Base-by-base conservation (phyloP, 495 filamentous ascomycete species). In the Hypoxylon cercidicola region DNA sequence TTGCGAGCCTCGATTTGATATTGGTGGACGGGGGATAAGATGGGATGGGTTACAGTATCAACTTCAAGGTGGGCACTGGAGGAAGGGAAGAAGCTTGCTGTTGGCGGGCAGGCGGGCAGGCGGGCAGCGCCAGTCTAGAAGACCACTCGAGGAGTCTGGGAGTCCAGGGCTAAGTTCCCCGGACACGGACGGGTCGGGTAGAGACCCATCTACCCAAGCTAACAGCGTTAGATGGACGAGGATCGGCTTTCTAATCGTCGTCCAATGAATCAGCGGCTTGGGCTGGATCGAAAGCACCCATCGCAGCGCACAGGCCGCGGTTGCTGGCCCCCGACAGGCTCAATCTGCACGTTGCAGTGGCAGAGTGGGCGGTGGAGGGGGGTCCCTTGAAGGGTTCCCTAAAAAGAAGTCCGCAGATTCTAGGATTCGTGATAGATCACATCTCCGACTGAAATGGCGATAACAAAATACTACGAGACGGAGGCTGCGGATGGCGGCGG, bases 181-280 rank as follows among this genome's bases (percentile, higher is more conserved):
- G 65, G 60, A 64, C 65, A 20, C 60, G 65, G 65, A 57, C 65
- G 65, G 64, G 53, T 68, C 64, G 64, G 64, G 58, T 68, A 68
- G 64, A 60, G 61, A 69, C 23, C 60, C 5, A 32, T 32, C 30
- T 32, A 32, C 10, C 30, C 30, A 32, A 32, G 30, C 30, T 32
- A 32, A 7, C 8, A 9, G 30, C 30, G 30, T 32, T 32, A 32
- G 30, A 32, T 32, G 30, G 65, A 56, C 60, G 65, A 68, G 55
- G 65, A 68, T 68, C 65, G 60, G 54, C 59, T 67, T 59, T 60
- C 34, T 35, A 49, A 30, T 60, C 34, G 15, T 63, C 41, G 34
- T 63, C 67, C 62, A 67, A 70, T 66, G 47, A 62, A 58, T 21
- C 16, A 44, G 47, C 62, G 53, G 52, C 61, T 35, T 62, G 40